Conservation (phyloP, 495 filamentous ascomycete genomes). For the Aspergillus haitiensis region DNA sequence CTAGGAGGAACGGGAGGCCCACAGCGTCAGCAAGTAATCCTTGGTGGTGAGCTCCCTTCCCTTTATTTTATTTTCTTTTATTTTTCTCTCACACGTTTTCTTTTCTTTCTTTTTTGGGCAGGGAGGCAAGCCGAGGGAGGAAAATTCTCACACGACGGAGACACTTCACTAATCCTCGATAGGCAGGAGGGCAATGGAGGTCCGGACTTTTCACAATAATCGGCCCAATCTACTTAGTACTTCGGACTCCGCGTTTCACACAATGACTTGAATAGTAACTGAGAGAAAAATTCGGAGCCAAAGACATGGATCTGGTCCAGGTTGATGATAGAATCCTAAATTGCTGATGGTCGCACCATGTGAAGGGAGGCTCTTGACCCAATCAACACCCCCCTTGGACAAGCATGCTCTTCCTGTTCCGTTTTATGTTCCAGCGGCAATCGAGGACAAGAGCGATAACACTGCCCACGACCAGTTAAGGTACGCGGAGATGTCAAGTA, state of each 20-base stretch:
- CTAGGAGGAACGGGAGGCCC: too few relatives aligned
- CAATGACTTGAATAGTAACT: not conserved
- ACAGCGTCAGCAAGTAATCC: too few relatives aligned
- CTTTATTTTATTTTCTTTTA: not conserved
- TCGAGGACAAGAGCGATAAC: slow-evolving; percentile 5
- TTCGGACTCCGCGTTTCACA: too few relatives aligned
- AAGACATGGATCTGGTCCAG: not conserved
- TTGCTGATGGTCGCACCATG: too few relatives aligned
- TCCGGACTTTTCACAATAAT: too few relatives aligned
- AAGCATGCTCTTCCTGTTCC: slow-evolving; percentile 16
- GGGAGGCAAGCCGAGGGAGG: not conserved
- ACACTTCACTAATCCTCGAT: not conserved
- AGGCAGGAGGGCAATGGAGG: not conserved
- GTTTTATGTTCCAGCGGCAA: slow-evolving; percentile 8
- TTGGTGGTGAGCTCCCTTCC: too few relatives aligned
- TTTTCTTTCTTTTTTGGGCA: too few relatives aligned
- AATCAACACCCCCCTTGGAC: slow-evolving; percentile 9
- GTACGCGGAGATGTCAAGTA: slow-evolving; percentile 11
- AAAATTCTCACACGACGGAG: slow-evolving; percentile 5
- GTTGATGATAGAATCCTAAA: too few relatives aligned
- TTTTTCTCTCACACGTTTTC: not conserved
- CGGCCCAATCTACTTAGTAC: too few relatives aligned
- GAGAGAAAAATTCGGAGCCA: not conserved
- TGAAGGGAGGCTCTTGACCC: slow-evolving; percentile 9
- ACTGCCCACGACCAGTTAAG: slow-evolving; percentile 10